phyloP scores from a whole-genome alignment of 176 grass and related monocot species.

The Oryza glumipatula region DNA sequence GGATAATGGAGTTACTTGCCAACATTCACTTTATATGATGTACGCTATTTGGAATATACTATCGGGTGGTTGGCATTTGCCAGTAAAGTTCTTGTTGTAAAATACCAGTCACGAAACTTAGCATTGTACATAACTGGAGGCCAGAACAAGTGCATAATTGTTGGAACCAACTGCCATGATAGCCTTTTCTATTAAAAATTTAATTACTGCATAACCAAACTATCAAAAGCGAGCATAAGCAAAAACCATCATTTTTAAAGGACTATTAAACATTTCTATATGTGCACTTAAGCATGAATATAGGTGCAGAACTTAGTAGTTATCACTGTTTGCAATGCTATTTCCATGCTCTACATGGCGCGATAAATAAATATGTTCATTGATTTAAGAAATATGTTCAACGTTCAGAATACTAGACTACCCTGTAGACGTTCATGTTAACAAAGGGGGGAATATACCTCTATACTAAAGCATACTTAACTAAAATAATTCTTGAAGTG shows the following conservation, averaged over 20 bases:
- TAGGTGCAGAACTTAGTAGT: not conserved
- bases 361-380: not conserved
- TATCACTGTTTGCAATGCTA: not conserved
- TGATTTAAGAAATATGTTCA: not conserved
- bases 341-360: not conserved
- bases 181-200: not conserved
- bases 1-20: not conserved
- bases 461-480: constrained; percentile 29
- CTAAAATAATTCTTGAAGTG: constrained; percentile 24
- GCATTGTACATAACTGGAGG: not conserved
- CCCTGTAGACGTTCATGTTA: constrained; percentile 4
- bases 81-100: not conserved
- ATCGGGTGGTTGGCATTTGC: not conserved
- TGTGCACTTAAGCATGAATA: not conserved
- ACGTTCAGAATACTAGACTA: constrained; percentile 10
- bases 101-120: constrained; percentile 21
- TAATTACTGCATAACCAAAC: not conserved
- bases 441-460: not conserved
- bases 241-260: not conserved
- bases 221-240: constrained; percentile 17
- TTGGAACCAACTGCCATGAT: constrained; percentile 11
- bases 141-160: not conserved
- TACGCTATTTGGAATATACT: not conserved
- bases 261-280: not conserved
- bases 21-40: constrained; percentile 4